phyloP scores from a whole-genome alignment of 257 asterid genomes.

The Ophiorrhiza pumila region DNA sequence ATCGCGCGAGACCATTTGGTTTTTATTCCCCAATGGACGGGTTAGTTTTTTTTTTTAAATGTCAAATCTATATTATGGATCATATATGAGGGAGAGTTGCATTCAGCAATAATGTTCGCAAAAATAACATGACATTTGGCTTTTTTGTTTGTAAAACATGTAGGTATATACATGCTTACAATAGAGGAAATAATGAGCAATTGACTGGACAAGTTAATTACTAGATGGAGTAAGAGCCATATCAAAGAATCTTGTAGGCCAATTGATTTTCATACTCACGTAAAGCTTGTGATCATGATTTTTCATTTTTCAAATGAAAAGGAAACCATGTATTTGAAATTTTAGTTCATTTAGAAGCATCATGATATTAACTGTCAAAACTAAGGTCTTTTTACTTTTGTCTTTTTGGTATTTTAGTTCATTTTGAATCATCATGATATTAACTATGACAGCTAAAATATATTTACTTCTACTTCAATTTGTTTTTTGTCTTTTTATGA shows the following conservation, averaged over 20 bases:
- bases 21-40: constrained; percentile 86
- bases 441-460: too few relatives aligned
- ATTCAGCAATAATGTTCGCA: neutral
- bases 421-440: too few relatives aligned
- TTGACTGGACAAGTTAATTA: neutral
- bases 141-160: neutral
- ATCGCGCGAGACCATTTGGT: constrained; percentile 66
- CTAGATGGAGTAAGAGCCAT: neutral
- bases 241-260: neutral
- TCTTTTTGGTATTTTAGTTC: too few relatives aligned
- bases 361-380: neutral
- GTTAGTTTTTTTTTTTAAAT: constrained; percentile 35
- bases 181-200: neutral
- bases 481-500: constrained; percentile 2
- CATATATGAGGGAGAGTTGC: neutral
- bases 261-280: neutral
- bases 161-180: neutral
- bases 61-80: neutral
- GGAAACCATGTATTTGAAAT: neutral
- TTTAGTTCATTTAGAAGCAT: neutral
- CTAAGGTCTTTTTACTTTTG: neutral
- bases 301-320: neutral
- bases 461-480: too few relatives aligned
- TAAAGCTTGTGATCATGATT: neutral
- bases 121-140: neutral